Evolutionary conservation across 2,329 filamentous ascomycete genomes (phyloP).

Genomic region (Trichoderma atrobrunneum): DNA sequence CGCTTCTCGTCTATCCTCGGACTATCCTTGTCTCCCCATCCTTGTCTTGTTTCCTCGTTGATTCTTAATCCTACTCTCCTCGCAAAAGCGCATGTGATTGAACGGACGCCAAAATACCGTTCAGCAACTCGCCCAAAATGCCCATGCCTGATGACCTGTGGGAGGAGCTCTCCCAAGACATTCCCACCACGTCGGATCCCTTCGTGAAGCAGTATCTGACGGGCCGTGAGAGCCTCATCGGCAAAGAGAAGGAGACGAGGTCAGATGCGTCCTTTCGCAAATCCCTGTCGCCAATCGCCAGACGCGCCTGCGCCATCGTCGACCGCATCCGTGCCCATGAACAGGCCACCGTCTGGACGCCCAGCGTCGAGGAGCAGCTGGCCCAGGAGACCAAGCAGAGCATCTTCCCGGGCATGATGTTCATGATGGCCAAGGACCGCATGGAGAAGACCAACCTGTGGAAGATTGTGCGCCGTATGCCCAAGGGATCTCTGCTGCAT

Average conservation of each 20-base stretch:
- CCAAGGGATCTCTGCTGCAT: slow-evolving; percentile 83
- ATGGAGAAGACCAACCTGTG: slow-evolving; percentile 85
- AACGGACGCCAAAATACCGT: background rate
- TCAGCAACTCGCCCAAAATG: slow-evolving; percentile 27
- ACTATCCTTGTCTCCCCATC: background rate
- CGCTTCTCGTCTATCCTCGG: background rate
- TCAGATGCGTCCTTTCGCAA: slow-evolving; percentile 71
- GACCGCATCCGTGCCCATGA: slow-evolving; percentile 76
- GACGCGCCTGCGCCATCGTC: slow-evolving; percentile 75
- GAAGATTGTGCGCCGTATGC: slow-evolving; percentile 81
- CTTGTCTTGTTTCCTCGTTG: background rate
- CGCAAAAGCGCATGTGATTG: background rate
- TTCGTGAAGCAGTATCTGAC: slow-evolving; percentile 80
- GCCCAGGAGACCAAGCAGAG: slow-evolving; percentile 60
- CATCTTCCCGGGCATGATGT: slow-evolving; percentile 90
- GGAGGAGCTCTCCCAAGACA: slow-evolving; percentile 54
- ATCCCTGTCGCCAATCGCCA: slow-evolving; percentile 74
- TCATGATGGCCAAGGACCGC: slow-evolving; percentile 75
- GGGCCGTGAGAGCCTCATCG: slow-evolving; percentile 72
- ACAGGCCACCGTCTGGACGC: slow-evolving; percentile 71
- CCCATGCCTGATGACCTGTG: slow-evolving; percentile 56
- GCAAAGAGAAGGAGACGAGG: slow-evolving; percentile 76
- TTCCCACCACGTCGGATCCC: slow-evolving; percentile 61
- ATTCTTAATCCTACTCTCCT: background rate
- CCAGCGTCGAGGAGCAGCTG: slow-evolving; percentile 66